A percentile compares a stretch with the other conserved stretches of the same genome.
Conservation (phyloP, 2,329 filamentous ascomycete species). For the Pseudogymnoascus destructans region DNA sequence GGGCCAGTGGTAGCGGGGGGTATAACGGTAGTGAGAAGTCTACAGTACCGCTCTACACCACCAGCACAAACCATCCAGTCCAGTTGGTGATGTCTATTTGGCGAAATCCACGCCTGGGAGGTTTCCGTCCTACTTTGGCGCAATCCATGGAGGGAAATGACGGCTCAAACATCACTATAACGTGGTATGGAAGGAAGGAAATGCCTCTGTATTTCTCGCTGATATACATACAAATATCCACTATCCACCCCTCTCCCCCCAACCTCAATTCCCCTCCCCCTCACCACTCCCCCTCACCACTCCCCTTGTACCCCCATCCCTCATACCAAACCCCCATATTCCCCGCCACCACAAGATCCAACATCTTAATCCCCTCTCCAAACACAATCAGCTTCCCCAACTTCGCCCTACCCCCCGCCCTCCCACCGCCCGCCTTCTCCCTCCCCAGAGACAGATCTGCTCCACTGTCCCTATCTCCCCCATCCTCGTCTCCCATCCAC, state of each 20-base stretch:
- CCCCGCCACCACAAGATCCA: constrained; percentile 80
- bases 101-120: no score
- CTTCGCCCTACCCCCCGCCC: constrained; percentile 76
- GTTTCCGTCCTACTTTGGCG: no score
- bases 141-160: no score
- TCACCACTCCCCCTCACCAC: background rate
- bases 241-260: background rate
- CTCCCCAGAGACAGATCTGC: constrained; percentile 62
- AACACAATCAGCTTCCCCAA: constrained; percentile 85
- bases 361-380: constrained; percentile 86
- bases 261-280: background rate
- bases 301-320: constrained; percentile 44
- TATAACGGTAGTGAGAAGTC: no score
- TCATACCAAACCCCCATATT: constrained; percentile 94
- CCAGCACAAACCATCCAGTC: no score
- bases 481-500: constrained; percentile 14
- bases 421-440: constrained; percentile 76
- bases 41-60: no score
- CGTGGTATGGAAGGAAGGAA: background rate
- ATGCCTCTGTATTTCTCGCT: background rate
- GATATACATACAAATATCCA: background rate
- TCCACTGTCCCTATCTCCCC: constrained; percentile 30
- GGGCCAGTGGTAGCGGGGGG: no score
- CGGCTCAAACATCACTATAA: no score
- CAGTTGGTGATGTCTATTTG: no score